Conservation (phyloP, 2,329 filamentous ascomycete genomes). For the Botryosphaeria dothidea region DNA sequence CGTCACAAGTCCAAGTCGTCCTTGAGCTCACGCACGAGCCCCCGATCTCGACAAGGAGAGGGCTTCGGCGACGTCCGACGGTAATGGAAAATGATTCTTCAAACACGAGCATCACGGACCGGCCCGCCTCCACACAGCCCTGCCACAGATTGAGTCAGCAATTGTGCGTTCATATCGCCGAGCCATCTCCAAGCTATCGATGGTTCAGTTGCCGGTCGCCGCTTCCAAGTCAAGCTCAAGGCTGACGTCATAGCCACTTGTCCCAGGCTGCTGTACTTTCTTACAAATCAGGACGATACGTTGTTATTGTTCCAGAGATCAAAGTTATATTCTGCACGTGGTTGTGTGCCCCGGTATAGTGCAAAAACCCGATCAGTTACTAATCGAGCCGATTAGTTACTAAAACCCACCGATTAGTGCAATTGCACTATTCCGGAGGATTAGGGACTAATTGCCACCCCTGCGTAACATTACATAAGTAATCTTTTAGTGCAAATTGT, state of each 20-base stretch:
- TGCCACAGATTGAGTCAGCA: background rate
- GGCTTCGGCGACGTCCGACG: conserved; percentile 5
- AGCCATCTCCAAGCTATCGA: background rate
- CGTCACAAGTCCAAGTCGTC: background rate
- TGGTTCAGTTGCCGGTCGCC: background rate
- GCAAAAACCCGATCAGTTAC: too few relatives aligned
- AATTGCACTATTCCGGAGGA: too few relatives aligned
- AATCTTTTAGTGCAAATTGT: too few relatives aligned
- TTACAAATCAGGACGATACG: too few relatives aligned
- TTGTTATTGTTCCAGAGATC: too few relatives aligned
- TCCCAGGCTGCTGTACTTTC: too few relatives aligned
- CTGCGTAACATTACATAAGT: too few relatives aligned
- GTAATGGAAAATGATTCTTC: background rate
- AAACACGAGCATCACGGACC: background rate
- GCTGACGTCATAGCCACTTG: background rate
- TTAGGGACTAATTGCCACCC: too few relatives aligned
- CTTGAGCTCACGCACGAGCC: background rate
- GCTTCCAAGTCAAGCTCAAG: background rate
- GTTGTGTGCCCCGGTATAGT: too few relatives aligned
- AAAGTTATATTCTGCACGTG: too few relatives aligned
- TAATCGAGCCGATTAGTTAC: too few relatives aligned
- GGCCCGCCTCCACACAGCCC: background rate
- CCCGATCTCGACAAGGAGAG: background rate
- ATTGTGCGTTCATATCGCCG: background rate
- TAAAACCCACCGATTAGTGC: too few relatives aligned